phyloP scores from a whole-genome alignment of 208 protist genomes.

The Wallacemonas sp. region DNA sequence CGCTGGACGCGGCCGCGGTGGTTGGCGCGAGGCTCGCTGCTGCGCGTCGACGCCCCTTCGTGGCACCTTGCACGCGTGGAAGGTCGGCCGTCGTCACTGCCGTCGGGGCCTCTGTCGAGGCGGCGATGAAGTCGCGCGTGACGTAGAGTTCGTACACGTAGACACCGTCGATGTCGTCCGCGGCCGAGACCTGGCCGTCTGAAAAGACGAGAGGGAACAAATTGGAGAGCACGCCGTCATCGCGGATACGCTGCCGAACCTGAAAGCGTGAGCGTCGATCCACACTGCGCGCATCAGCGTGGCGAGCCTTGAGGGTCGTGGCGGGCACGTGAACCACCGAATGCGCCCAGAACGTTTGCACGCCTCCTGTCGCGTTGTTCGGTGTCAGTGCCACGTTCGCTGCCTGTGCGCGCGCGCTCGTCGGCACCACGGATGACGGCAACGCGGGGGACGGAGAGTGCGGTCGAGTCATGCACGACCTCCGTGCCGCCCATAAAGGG shows the following conservation, averaged over 20 bases:
- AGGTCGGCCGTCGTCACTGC: no score
- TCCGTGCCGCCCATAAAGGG: no score
- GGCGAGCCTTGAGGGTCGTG: slow-evolving; percentile 43
- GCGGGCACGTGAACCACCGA: slow-evolving; percentile 33
- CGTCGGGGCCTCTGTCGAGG: slow-evolving; percentile 3
- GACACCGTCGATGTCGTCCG: slow-evolving; percentile 10
- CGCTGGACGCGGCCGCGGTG: not conserved
- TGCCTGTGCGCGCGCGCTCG: not conserved
- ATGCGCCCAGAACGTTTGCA: slow-evolving; percentile 59
- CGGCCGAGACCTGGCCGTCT: no score
- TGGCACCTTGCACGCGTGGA: no score
- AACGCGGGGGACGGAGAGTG: no score
- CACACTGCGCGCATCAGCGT: slow-evolving; percentile 43
- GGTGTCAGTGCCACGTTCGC: not conserved
- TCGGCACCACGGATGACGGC: not conserved
- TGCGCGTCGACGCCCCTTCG: no score
- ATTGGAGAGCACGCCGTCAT: slow-evolving; percentile 81
- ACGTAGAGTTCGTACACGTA: slow-evolving; percentile 83
- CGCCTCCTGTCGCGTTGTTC: not conserved
- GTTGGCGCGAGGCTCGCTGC: no score
- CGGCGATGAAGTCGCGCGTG: slow-evolving; percentile 32
- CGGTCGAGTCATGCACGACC: no score
- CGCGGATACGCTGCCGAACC: slow-evolving; percentile 57
- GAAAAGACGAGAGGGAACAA: slow-evolving; percentile 66
- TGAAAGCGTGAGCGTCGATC: slow-evolving; percentile 72